phyloP scores from a whole-genome alignment of 345 rosid species.

The Acer saccharum region DNA sequence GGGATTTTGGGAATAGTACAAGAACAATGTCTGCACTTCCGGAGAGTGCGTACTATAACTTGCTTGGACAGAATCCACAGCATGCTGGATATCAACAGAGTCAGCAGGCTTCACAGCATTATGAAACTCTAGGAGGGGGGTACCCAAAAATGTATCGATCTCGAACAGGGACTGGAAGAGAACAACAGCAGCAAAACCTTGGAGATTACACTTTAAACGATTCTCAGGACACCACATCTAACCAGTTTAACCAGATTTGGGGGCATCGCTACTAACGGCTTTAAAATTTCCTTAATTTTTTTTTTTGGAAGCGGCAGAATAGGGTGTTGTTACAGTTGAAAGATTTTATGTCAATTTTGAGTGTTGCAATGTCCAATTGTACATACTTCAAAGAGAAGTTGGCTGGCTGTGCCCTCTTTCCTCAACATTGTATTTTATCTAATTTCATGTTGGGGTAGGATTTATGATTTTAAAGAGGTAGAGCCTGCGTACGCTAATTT shows the following conservation, averaged over 20 bases:
- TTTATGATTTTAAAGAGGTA: conserved; percentile 6
- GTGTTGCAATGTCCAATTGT: conserved; percentile 27
- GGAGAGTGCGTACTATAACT: conserved; percentile 18
- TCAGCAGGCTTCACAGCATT: conserved; percentile 30
- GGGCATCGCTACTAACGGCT: conserved; percentile 26
- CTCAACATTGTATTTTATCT: conserved; percentile 21
- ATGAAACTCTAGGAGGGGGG: conserved; percentile 26
- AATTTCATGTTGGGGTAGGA: conserved; percentile 17
- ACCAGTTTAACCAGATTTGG: conserved; percentile 24
- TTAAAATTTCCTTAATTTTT: not conserved
- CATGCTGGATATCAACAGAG: conserved; percentile 27
- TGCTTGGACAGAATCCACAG: conserved; percentile 29
- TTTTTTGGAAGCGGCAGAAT: conserved; percentile 16
- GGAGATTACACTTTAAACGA: conserved; percentile 16
- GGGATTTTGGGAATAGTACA: conserved; percentile 32
- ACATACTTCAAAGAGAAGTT: conserved; percentile 25
- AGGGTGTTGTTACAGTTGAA: conserved; percentile 15
- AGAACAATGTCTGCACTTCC: conserved; percentile 23
- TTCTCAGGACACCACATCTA: conserved; percentile 22
- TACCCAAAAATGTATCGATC: conserved; percentile 20
- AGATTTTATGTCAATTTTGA: conserved; percentile 13
- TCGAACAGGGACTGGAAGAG: conserved; percentile 20
- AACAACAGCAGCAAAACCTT: conserved; percentile 25
- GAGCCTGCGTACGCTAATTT: not conserved
- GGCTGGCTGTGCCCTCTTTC: conserved; percentile 16